phyloP scores from a whole-genome alignment of 2,329 filamentous ascomycete genomes.

The Bipolaris zeicola region DNA sequence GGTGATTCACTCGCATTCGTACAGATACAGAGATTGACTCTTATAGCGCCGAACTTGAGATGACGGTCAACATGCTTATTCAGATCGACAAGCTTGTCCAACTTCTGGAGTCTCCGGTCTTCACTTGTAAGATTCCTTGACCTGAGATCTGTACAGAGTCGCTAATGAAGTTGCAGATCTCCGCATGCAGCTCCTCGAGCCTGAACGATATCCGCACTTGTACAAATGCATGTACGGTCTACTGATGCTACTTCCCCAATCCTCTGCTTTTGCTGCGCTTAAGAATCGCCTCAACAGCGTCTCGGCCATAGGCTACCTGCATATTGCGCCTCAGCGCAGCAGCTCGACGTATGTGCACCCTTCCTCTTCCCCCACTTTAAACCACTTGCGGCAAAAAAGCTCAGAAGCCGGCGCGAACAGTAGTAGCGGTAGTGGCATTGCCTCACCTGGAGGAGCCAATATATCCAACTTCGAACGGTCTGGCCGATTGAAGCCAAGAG shows the following conservation, averaged over 20 bases:
- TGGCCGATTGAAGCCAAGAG: conserved; percentile 74
- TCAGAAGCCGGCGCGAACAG: conserved; percentile 48
- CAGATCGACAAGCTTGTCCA: conserved; percentile 99
- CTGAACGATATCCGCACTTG: conserved; percentile 90
- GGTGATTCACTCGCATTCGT: conserved; percentile 35
- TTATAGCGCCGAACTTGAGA: conserved; percentile 88
- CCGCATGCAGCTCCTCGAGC: conserved; percentile 90
- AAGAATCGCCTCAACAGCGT: conserved; percentile 98
- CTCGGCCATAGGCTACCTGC: conserved; percentile 93
- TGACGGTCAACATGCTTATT: conserved; percentile 98
- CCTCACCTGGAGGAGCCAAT: conserved; percentile 27
- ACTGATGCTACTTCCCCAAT: conserved; percentile 97
- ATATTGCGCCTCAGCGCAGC: conserved; percentile 72
- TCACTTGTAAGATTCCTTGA: conserved; percentile 73
- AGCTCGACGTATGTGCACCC: conserved; percentile 67
- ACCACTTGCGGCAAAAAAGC: conserved; percentile 51
- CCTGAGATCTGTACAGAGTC: conserved; percentile 15
- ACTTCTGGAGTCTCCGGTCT: conserved; percentile 93
- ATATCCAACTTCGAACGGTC: conserved; percentile 55
- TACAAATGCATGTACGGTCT: conserved; percentile 98
- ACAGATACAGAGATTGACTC: conserved; percentile 27
- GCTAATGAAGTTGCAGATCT: conserved; percentile 66
- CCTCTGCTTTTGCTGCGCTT: conserved; percentile 91
- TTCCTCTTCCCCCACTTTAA: conserved; percentile 42
- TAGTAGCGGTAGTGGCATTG: conserved; percentile 17